A percentile compares a stretch with the other conserved stretches of the same genome.
Conservation (phyloP, 2,329 filamentous ascomycete species). For the Pezicula neosporulosa region DNA sequence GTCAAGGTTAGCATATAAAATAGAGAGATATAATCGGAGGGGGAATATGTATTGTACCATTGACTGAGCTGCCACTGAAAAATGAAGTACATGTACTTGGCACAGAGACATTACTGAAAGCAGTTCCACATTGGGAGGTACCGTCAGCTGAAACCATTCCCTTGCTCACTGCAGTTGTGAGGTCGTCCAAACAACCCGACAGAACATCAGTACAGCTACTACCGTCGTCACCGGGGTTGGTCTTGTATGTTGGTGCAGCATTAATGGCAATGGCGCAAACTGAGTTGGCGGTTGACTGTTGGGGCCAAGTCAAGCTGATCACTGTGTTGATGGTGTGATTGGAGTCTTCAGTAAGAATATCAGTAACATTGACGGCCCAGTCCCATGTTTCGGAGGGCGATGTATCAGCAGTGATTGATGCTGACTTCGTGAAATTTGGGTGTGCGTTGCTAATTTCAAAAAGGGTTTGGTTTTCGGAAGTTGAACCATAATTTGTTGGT, state of each 20-base stretch:
- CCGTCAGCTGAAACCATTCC: not conserved
- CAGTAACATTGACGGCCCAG: not conserved
- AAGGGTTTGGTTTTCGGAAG: not conserved
- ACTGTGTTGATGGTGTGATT: not conserved
- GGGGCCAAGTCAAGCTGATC: not conserved
- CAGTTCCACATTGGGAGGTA: not conserved
- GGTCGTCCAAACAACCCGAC: not conserved
- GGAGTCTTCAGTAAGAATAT: not conserved
- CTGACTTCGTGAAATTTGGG: not conserved
- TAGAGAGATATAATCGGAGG: not conserved
- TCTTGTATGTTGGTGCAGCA: not conserved
- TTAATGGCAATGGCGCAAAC: not conserved
- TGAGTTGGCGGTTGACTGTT: not conserved
- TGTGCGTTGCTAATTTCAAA: not conserved
- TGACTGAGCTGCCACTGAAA: not conserved
- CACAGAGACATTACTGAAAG: not conserved
- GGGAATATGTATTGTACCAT: not conserved
- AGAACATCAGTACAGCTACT: not conserved
- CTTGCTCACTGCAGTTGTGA: not conserved
- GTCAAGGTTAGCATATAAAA: not conserved
- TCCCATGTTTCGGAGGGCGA: not conserved
- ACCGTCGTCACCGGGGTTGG: not conserved
- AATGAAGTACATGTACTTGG: not conserved
- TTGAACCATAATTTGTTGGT: not conserved
- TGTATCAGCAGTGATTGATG: not conserved